A percentile compares a stretch with the other conserved stretches of the same genome.
Evolutionary conservation across 495 filamentous ascomycete species (phyloP).

Genomic region (Penicillium simplicissimum): DNA sequence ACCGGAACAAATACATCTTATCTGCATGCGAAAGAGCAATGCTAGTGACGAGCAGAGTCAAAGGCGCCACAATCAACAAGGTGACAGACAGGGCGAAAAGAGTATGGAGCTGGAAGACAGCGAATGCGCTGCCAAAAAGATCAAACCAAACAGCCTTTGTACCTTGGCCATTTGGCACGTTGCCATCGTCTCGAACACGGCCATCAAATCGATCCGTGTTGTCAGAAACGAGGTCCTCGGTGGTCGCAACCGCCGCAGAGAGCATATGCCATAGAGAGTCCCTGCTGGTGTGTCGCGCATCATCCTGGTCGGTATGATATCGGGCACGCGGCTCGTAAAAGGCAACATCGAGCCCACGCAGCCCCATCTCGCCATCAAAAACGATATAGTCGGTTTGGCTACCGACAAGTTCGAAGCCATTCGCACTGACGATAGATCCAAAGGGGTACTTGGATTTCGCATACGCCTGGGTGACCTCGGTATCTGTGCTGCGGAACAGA

Average conservation of each 20-base stretch:
- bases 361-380: conserved; percentile 74
- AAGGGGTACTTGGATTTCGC: conserved; percentile 71
- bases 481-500: conserved; percentile 83
- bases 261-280: conserved; percentile 94
- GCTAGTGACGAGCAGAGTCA: conserved; percentile 68
- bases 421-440: conserved; percentile 74
- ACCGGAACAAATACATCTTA: conserved; percentile 82
- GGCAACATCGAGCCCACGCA: conserved; percentile 88
- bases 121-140: conserved; percentile 78
- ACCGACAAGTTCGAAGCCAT: conserved; percentile 78
- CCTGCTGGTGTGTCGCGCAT: conserved; percentile 70
- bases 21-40: conserved; percentile 62
- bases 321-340: conserved; percentile 82
- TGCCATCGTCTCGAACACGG: conserved; percentile 54
- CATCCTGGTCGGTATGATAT: conserved; percentile 93
- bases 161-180: conserved; percentile 67
- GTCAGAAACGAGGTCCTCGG: conserved; percentile 68
- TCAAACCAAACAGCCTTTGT: conserved; percentile 90
- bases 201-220: conserved; percentile 68
- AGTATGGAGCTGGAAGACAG: conserved; percentile 74
- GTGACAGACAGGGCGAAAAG: conserved; percentile 87
- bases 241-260: conserved; percentile 72
- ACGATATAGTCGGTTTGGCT: conserved; percentile 91
- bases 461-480: conserved; percentile 82
- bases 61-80: conserved; percentile 72